phyloP scores from a whole-genome alignment of 2,329 filamentous ascomycete genomes.

The Penicillium aurantiogriseum region DNA sequence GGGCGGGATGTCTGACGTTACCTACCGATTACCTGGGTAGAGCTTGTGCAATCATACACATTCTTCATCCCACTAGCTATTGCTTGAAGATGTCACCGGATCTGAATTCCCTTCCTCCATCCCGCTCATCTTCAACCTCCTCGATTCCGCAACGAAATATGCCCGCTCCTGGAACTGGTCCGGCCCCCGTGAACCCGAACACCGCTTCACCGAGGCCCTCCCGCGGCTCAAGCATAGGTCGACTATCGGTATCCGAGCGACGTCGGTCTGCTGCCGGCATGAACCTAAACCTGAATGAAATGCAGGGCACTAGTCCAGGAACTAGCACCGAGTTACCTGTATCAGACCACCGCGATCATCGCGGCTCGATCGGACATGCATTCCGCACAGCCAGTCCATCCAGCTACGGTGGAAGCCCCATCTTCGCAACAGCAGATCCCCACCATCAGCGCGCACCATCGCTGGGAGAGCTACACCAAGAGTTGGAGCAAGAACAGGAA shows the following conservation, averaged over 20 bases:
- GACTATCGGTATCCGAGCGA: constrained; percentile 42
- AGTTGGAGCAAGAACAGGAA: constrained; percentile 53
- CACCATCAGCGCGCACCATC: constrained; percentile 50
- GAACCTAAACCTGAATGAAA: constrained; percentile 42
- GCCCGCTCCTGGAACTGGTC: constrained; percentile 45
- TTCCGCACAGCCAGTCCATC: constrained; percentile 45
- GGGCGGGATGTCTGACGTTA: constrained; percentile 4
- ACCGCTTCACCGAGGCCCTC: constrained; percentile 48
- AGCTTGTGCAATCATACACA: constrained; percentile 11
- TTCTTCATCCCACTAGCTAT: not conserved
- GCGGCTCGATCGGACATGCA: constrained; percentile 39
- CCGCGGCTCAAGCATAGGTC: constrained; percentile 35
- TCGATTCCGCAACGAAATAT: constrained; percentile 33
- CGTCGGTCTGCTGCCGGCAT: constrained; percentile 44
- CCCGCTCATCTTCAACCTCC: constrained; percentile 47
- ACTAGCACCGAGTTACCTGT: constrained; percentile 37
- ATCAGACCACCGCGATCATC: constrained; percentile 32
- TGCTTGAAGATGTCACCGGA: constrained; percentile 64
- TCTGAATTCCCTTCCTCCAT: constrained; percentile 67
- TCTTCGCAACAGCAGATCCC: constrained; percentile 46
- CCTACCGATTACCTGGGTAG: not conserved
- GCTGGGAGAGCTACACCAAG: constrained; percentile 51
- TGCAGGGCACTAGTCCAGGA: not conserved
- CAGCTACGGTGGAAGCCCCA: constrained; percentile 43
- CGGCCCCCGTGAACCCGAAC: constrained; percentile 49